Percentiles rank a stretch among this genome's conserved stretches.
Conservation (phyloP, 140 eudicot genomes). For the Senecio squalidus region DNA sequence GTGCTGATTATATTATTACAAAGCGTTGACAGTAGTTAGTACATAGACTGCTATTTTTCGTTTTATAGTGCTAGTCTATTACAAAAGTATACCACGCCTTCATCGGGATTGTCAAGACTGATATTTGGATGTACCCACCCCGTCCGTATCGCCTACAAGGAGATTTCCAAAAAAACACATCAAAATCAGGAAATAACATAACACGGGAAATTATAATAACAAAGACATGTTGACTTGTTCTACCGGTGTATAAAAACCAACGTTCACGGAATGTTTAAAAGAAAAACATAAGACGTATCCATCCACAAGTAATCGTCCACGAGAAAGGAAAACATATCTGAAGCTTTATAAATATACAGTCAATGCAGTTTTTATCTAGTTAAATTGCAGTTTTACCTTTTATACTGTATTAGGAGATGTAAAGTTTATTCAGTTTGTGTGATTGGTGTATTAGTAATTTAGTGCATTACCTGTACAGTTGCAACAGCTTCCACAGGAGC, state of each 20-base stretch:
- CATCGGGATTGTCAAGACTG: slow-evolving; percentile 89
- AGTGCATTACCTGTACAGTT: slow-evolving; percentile 59
- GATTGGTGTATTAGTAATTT: neutral
- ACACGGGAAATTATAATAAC: neutral
- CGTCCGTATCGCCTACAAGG: slow-evolving; percentile 77
- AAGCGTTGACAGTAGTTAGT: too few species aligned
- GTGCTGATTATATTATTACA: too few species aligned
- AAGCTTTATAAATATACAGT: too few species aligned
- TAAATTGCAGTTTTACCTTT: too few species aligned
- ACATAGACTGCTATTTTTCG: too few species aligned
- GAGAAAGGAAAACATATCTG: too few species aligned
- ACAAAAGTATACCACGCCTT: slow-evolving; percentile 69
- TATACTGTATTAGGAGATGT: too few species aligned
- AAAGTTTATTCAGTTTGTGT: too few species aligned
- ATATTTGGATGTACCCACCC: slow-evolving; percentile 96
- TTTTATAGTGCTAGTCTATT: too few species aligned
- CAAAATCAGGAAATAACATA: neutral
- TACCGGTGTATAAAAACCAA: neutral
- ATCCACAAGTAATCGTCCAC: too few species aligned
- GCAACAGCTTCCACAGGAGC: slow-evolving; percentile 92
- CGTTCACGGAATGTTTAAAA: neutral
- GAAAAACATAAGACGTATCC: neutral
- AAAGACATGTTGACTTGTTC: slow-evolving; percentile 8
- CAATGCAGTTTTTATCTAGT: too few species aligned
- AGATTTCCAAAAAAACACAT: slow-evolving; percentile 20